These are phyloP conservation scores for Lepidium campestre DNA, from an alignment of 441 rosid genomes.

Conservation along the genomic window DNA sequence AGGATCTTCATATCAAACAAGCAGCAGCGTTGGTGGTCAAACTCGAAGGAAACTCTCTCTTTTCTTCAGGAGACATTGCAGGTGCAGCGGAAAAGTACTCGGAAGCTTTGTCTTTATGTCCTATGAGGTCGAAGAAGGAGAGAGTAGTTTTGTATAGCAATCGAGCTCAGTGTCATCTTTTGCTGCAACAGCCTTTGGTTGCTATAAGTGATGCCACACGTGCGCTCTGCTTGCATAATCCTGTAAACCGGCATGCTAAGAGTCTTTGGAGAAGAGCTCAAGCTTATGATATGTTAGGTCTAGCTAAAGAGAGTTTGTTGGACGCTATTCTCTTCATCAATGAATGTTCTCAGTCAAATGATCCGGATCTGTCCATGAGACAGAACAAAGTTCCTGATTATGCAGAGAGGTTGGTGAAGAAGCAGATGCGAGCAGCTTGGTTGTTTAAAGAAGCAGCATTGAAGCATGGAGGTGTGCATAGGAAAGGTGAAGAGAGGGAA, in stretches of 20 bases:
- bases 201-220: slow-evolving; percentile 90
- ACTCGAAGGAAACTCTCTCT: slow-evolving; percentile 94
- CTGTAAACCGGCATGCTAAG: slow-evolving; percentile 87
- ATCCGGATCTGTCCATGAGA: slow-evolving; percentile 79
- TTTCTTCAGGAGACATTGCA: slow-evolving; percentile 89
- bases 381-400: slow-evolving; percentile 97
- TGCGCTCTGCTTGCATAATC: slow-evolving; percentile 81
- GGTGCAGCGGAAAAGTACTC: slow-evolving; percentile 89
- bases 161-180: slow-evolving; percentile 90
- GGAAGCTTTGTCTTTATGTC: slow-evolving; percentile 81
- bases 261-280: slow-evolving; percentile 99
- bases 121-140: slow-evolving; percentile 90
- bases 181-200: slow-evolving; percentile 79
- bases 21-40: slow-evolving; percentile 90
- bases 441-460: slow-evolving; percentile 84
- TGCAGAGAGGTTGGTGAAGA: slow-evolving; percentile 91
- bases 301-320: slow-evolving; percentile 90
- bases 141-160: slow-evolving; percentile 90
- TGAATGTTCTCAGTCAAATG: slow-evolving; percentile 93
- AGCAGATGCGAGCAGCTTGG: slow-evolving; percentile 99
- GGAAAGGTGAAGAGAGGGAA: slow-evolving; percentile 62
- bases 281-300: slow-evolving; percentile 89
- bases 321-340: slow-evolving; percentile 94
- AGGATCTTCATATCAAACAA: slow-evolving; percentile 95
- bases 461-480: slow-evolving; percentile 82